Conservation (phyloP, 2,329 filamentous ascomycete genomes). For the Alternaria sp. region DNA sequence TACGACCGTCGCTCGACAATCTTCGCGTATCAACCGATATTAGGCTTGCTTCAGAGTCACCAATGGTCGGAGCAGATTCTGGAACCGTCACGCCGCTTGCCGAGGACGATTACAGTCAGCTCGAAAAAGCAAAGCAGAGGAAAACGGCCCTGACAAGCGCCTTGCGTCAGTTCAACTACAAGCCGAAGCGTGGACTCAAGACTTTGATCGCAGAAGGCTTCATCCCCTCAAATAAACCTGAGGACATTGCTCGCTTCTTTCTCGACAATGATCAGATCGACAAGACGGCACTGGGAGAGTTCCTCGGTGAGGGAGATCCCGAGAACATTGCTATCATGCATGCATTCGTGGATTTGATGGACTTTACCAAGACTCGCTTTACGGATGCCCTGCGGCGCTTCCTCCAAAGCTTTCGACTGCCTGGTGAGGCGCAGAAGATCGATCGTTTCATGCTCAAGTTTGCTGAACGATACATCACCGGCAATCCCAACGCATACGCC, state of each 20-base stretch:
- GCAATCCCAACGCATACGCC: constrained; percentile 95
- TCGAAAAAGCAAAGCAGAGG: constrained; percentile 93
- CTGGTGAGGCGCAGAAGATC: constrained; percentile 97
- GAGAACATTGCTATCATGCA: constrained; percentile 98
- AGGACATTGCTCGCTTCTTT: constrained; percentile 85
- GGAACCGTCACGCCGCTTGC: constrained; percentile 51
- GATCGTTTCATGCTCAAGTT: constrained; percentile 99
- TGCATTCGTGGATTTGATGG: constrained; percentile 94
- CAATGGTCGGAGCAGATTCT: constrained; percentile 61
- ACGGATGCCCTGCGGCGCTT: constrained; percentile 92
- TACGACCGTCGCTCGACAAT: constrained; percentile 63
- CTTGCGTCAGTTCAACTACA: constrained; percentile 94
- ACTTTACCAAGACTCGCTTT: constrained; percentile 89
- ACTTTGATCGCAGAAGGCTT: constrained; percentile 83
- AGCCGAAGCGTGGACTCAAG: constrained; percentile 93
- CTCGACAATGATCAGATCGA: constrained; percentile 82
- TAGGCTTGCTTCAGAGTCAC: constrained; percentile 64
- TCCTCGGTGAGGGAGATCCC: constrained; percentile 88
- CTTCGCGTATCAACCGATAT: constrained; percentile 79
- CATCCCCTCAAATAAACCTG: constrained; percentile 76
- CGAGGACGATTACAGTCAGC: constrained; percentile 89
- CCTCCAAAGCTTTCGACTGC: constrained; percentile 90
- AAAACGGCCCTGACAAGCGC: constrained; percentile 93
- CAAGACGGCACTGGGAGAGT: constrained; percentile 93
- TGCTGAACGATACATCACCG: constrained; percentile 91